Percentiles rank a stretch among this genome's conserved stretches.
Evolutionary conservation across 208 protist genomes (phyloP).

Genomic region (Crithidia bombi): DNA sequence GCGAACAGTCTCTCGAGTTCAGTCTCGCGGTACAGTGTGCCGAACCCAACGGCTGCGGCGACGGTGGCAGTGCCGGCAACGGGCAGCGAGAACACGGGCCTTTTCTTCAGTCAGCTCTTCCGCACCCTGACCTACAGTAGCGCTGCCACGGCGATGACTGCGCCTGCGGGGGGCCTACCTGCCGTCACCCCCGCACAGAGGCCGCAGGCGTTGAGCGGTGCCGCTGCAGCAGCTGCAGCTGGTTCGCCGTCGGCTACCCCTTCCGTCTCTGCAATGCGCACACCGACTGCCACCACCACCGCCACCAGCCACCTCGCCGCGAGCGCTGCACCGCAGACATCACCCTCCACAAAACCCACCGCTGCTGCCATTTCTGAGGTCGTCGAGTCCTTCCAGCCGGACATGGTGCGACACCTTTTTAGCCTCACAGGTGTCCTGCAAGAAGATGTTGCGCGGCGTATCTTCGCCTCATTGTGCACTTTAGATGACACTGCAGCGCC

Average conservation of each 20-base stretch:
- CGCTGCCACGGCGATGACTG: not conserved
- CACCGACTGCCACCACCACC: not conserved
- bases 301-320: not conserved
- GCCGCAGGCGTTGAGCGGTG: not conserved
- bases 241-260: not conserved
- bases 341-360: not conserved
- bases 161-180: not conserved
- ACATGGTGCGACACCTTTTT: constrained; percentile 41
- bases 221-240: not conserved
- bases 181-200: not conserved
- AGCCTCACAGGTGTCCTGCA: constrained; percentile 43
- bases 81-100: not conserved
- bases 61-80: not conserved
- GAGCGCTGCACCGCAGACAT: not conserved
- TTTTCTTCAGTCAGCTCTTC: constrained; percentile 28
- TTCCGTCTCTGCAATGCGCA: not conserved
- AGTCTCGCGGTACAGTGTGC: constrained; percentile 1
- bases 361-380: not conserved
- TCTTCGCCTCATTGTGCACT: constrained; percentile 38
- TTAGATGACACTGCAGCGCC: not conserved
- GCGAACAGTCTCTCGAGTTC: constrained; percentile 12
- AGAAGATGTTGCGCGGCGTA: constrained; percentile 34
- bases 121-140: not conserved
- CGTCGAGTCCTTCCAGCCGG: constrained; percentile 14
- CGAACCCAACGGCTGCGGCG: not conserved